Conservation (phyloP, 306 rosid genomes). For the apple (Malus domestica) region ASM211411v1 NC_041798.1:40198501-40199000, state of each 20-base stretch:
- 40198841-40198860: neutral
- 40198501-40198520: neutral
- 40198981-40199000: conserved; percentile 98
- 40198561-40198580: neutral
- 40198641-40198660: conserved; percentile 79
- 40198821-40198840: neutral
- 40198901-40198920: neutral
- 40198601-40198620: conserved; percentile 16
- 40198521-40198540: conserved; percentile 47
- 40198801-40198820: neutral
- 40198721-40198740: conserved; percentile 69
- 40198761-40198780: conserved; percentile 91
- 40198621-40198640: conserved; percentile 56
- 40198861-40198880: neutral
- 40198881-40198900: neutral
- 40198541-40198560: conserved; percentile 10
- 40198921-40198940: neutral
- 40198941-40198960: neutral
- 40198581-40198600: neutral
- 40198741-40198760: conserved; percentile 94
- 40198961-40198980: conserved; percentile 60
- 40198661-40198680: conserved; percentile 71
- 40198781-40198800: conserved; percentile 99
- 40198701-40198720: conserved; percentile 85
- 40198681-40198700: conserved; percentile 82